Percentiles rank a stretch among this genome's conserved stretches.
Evolutionary conservation across 768 basidiomycete species (phyloP).

Genomic region (Lactarius evosmus): DNA sequence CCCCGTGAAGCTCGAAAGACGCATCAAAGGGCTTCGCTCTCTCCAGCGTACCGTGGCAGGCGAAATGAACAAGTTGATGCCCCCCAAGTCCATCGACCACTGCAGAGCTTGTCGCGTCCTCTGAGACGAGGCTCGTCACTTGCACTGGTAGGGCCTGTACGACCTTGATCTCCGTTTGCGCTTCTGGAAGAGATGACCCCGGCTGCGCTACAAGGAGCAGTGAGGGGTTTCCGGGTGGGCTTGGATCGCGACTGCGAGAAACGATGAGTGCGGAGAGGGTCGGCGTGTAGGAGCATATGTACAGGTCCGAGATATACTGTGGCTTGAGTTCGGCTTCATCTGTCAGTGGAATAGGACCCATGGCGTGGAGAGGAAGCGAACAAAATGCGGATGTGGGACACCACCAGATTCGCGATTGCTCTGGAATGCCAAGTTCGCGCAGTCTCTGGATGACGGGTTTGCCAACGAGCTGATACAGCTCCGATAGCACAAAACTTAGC

Average conservation of each 20-base stretch:
- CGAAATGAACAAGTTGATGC: not conserved
- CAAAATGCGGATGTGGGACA: not conserved
- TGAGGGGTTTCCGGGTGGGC: not conserved
- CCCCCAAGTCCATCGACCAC: not conserved
- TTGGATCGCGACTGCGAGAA: not conserved
- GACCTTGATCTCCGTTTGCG: not conserved
- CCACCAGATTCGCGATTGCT: too few species aligned
- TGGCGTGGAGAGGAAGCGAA: conserved; percentile 18
- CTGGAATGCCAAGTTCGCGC: not conserved
- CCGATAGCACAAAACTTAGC: not conserved
- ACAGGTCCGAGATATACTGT: not conserved
- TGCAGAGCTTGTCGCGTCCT: not conserved
- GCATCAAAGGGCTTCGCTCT: not conserved
- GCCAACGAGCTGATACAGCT: not conserved
- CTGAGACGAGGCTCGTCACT: not conserved
- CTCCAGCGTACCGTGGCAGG: not conserved
- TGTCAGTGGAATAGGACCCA: not conserved
- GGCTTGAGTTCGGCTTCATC: not conserved
- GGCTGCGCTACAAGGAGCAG: not conserved
- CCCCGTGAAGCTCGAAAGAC: not conserved
- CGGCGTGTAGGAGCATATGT: conserved; percentile 8
- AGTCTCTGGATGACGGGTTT: not conserved
- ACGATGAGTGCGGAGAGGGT: too few species aligned
- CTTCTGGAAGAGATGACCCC: not conserved
- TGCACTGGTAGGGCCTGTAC: not conserved